These are phyloP conservation scores for Argentina anserina DNA, from an alignment of 306 rosid species.

Conservation along the genomic window DNA sequence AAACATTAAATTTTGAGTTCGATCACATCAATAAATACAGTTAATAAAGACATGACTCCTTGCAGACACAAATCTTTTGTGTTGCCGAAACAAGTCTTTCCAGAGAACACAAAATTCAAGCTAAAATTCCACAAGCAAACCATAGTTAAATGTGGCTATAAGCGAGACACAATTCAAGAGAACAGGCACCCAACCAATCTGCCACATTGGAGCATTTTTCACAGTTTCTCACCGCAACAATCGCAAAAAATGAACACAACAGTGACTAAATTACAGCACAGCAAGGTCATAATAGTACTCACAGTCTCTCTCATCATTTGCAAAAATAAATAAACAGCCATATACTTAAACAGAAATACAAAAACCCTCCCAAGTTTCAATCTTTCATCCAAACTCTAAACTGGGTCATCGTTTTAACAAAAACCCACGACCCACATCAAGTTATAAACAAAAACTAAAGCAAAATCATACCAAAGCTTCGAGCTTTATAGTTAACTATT, in stretches of 20 bases:
- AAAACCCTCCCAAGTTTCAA: background rate
- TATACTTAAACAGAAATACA: background rate
- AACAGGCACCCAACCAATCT: background rate
- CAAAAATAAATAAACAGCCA: background rate
- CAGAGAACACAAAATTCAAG: no score
- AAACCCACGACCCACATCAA: background rate
- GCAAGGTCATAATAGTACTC: background rate
- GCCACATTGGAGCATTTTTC: background rate
- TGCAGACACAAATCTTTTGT: no score
- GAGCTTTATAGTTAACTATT: background rate
- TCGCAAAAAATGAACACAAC: background rate
- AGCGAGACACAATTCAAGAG: background rate
- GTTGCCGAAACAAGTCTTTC: no score
- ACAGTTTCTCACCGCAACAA: background rate
- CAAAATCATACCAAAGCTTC: background rate
- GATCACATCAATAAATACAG: background rate
- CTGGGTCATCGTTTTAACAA: background rate
- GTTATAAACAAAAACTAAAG: background rate
- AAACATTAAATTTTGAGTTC: background rate
- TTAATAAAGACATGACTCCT: no score
- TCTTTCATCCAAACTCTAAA: background rate
- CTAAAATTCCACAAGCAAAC: no score
- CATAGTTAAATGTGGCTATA: background rate
- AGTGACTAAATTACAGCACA: background rate
- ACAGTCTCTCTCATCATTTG: background rate